phyloP scores from a whole-genome alignment of 2,329 filamentous ascomycete genomes.

The Claviceps digitariae region DNA sequence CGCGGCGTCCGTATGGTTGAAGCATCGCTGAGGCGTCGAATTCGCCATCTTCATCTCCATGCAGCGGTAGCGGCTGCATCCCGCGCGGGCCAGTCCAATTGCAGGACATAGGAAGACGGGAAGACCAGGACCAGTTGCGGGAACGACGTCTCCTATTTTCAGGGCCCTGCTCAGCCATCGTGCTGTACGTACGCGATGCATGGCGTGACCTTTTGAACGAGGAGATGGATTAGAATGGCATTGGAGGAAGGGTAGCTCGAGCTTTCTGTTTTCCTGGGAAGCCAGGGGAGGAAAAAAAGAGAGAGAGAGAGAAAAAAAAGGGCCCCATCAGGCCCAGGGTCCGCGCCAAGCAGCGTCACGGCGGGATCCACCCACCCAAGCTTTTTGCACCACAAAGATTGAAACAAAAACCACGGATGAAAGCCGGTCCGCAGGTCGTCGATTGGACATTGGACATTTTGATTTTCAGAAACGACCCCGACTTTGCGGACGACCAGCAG shows the following conservation, averaged over 20 bases:
- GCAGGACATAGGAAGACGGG: conserved; percentile 36
- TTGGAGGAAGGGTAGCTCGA: too few relatives aligned
- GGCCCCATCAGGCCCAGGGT: not conserved
- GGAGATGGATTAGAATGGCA: too few relatives aligned
- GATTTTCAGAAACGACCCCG: not conserved
- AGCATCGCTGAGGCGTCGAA: conserved; percentile 9
- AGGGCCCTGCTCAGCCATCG: conserved; percentile 30
- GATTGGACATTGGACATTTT: not conserved
- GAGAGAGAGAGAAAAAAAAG: not conserved
- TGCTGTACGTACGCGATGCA: conserved; percentile 31
- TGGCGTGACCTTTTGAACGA: too few relatives aligned
- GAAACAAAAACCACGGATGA: conserved; percentile 11
- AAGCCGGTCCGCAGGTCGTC: conserved; percentile 10
- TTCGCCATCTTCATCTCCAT: not conserved
- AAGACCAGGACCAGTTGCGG: conserved; percentile 20
- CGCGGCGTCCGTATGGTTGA: conserved; percentile 14
- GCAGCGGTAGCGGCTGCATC: not conserved
- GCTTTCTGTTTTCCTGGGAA: too few relatives aligned
- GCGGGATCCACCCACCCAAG: not conserved
- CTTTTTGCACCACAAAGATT: too few relatives aligned
- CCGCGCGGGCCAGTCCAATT: conserved; percentile 14
- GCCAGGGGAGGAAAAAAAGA: too few relatives aligned
- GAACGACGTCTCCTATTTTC: conserved; percentile 25
- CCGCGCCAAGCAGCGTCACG: not conserved
- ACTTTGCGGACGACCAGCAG: not conserved